Percentiles rank a stretch among this genome's conserved stretches.
Conservation (phyloP, 495 filamentous ascomycete species). For the Penicillium cinerascens region DNA sequence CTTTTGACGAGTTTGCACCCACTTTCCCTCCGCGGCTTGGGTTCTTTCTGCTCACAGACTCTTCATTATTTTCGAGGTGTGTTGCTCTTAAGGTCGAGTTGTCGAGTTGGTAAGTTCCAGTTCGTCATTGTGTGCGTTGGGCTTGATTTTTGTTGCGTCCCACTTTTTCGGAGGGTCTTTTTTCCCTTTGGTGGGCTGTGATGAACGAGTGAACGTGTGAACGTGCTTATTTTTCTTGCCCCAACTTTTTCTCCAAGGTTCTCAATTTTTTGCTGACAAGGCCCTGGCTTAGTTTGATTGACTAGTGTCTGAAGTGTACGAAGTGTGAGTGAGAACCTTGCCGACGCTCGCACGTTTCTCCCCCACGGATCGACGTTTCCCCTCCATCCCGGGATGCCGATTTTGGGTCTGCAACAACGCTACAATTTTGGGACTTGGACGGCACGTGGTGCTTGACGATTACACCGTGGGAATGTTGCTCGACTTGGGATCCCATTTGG, state of each 20-base stretch:
- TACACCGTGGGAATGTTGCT: background rate
- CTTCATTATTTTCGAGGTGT: conserved; percentile 1
- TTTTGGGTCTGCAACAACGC: background rate
- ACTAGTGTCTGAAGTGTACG: conserved; percentile 15
- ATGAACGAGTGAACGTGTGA: conserved; percentile 28
- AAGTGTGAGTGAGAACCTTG: conserved; percentile 30
- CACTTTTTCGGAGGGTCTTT: conserved; percentile 19
- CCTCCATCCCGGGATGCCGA: conserved; percentile 7
- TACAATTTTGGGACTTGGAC: background rate
- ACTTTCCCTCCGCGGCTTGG: conserved; percentile 13
- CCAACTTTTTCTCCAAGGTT: conserved; percentile 28
- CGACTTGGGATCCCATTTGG: background rate
- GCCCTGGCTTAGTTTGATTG: conserved; percentile 8
- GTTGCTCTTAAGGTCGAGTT: background rate
- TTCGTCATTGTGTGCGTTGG: conserved; percentile 5
- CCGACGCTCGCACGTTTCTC: background rate
- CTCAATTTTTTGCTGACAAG: conserved; percentile 26
- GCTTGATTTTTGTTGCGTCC: conserved; percentile 10
- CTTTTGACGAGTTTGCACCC: conserved; percentile 31
- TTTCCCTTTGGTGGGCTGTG: conserved; percentile 33
- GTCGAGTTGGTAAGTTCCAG: background rate
- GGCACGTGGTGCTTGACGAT: background rate
- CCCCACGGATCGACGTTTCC: conserved; percentile 13
- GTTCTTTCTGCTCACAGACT: conserved; percentile 6
- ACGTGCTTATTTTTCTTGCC: conserved; percentile 12